A percentile compares a stretch with the other conserved stretches of the same genome.
phyloP scores from a whole-genome alignment of 352 stramenopile genomes.

The Peronosclerospora sorghi region DNA sequence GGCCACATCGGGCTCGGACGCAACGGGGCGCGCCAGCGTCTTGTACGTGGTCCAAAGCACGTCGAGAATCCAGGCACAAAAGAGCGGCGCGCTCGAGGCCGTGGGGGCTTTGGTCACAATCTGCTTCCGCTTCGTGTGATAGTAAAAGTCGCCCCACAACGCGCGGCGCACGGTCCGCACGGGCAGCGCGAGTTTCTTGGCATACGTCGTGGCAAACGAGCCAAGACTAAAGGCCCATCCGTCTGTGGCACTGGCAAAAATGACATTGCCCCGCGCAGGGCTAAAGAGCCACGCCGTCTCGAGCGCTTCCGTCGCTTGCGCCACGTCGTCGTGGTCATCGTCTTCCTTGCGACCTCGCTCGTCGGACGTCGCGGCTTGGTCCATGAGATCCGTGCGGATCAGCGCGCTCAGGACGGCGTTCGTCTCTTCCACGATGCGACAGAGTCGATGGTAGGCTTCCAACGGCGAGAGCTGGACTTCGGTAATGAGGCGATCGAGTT shows the following conservation, averaged over 20 bases:
- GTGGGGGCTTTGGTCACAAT: slow-evolving; percentile 72
- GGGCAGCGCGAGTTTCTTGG: slow-evolving; percentile 59
- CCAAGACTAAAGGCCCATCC: slow-evolving; percentile 89
- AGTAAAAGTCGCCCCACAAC: slow-evolving; percentile 89
- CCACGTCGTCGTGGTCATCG: slow-evolving; percentile 42
- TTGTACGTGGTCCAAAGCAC: slow-evolving; percentile 86
- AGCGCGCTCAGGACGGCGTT: slow-evolving; percentile 80
- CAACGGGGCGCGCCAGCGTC: slow-evolving; percentile 30
- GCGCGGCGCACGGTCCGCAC: slow-evolving; percentile 53
- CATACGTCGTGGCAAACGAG: slow-evolving; percentile 64
- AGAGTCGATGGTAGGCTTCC: slow-evolving; percentile 90
- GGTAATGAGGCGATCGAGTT: slow-evolving; percentile 92
- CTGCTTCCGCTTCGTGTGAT: slow-evolving; percentile 87
- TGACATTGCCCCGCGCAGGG: slow-evolving; percentile 84
- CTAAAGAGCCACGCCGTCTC: slow-evolving; percentile 81
- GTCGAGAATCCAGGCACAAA: slow-evolving; percentile 87
- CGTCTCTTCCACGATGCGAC: slow-evolving; percentile 87
- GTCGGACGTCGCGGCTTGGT: slow-evolving; percentile 64
- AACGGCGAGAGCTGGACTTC: slow-evolving; percentile 86
- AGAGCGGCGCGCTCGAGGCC: slow-evolving; percentile 77
- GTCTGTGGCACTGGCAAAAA: slow-evolving; percentile 88
- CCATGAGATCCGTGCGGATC: slow-evolving; percentile 65
- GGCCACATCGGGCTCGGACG: slow-evolving; percentile 38
- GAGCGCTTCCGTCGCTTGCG: slow-evolving; percentile 46
- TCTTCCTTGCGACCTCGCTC: slow-evolving; percentile 10